Evolutionary conservation across 2,329 filamentous ascomycete genomes (phyloP).

Genomic region (Claviceps paspali): DNA sequence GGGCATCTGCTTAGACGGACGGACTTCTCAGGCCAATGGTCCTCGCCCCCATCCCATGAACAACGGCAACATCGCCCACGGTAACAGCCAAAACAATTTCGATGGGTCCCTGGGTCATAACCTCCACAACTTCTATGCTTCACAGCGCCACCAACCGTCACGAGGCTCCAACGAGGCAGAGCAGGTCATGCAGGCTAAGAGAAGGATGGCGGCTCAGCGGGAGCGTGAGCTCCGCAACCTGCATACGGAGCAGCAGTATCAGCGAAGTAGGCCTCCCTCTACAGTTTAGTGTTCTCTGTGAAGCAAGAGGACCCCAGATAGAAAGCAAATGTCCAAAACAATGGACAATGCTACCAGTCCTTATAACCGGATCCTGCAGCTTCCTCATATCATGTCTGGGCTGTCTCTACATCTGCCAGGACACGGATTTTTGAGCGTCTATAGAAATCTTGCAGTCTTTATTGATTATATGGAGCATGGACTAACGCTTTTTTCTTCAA

Average conservation of each 20-base stretch:
- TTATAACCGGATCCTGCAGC: slow-evolving; percentile 2
- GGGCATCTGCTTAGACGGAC: slow-evolving; percentile 42
- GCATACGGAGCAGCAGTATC: slow-evolving; percentile 99
- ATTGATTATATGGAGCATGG: slow-evolving; percentile 16
- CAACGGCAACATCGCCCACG: slow-evolving; percentile 36
- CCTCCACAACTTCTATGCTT: slow-evolving; percentile 85
- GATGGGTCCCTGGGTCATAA: slow-evolving; percentile 56
- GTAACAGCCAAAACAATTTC: slow-evolving; percentile 65
- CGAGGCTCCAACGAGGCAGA: slow-evolving; percentile 80
- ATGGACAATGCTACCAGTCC: slow-evolving; percentile 9
- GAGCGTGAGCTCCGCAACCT: slow-evolving; percentile 99
- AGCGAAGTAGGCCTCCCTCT: slow-evolving; percentile 88
- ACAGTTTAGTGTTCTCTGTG: slow-evolving; percentile 47
- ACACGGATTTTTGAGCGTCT: slow-evolving; percentile 1
- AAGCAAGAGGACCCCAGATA: slow-evolving; percentile 21
- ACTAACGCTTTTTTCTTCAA: slow-evolving; percentile 23
- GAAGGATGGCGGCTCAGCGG: slow-evolving; percentile 96
- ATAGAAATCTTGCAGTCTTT: slow-evolving; percentile 1
- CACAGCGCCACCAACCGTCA: slow-evolving; percentile 79
- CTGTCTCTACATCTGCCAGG: slow-evolving; percentile 4
- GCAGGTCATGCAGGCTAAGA: slow-evolving; percentile 98
- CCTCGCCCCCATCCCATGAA: slow-evolving; percentile 72
- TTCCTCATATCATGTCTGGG: slow-evolving; percentile 6
- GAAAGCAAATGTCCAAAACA: slow-evolving; percentile 19
- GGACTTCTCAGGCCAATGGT: slow-evolving; percentile 44